These are phyloP conservation scores for Dictyostelium firmibasis DNA, from an alignment of 78 protist genomes.

Conservation along the genomic window DNA sequence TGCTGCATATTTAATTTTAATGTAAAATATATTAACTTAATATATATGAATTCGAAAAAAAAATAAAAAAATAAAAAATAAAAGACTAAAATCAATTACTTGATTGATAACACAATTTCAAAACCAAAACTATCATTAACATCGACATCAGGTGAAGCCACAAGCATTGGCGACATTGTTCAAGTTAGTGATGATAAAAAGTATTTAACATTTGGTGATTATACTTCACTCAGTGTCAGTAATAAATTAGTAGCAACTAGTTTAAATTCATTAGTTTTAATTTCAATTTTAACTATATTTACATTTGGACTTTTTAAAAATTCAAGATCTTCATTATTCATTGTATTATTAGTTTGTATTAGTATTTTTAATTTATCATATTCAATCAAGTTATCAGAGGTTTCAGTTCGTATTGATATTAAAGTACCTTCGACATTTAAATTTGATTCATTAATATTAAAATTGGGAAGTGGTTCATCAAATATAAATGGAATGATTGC, in stretches of 20 bases:
- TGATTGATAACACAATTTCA: not conserved
- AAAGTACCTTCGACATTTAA: conserved; percentile 5
- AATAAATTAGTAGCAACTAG: not conserved
- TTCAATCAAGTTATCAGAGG: not conserved
- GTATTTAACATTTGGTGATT: not conserved
- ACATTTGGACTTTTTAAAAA: not conserved
- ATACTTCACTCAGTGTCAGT: not conserved
- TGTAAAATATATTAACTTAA: no score
- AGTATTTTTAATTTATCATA: not conserved
- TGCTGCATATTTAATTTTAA: no score
- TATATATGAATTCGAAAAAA: no score
- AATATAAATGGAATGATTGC: not conserved
- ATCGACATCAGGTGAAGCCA: not conserved
- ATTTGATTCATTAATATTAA: not conserved
- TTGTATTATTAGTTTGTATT: not conserved
- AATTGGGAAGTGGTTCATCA: not conserved
- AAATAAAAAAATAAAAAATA: no score
- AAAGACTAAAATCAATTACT: not conserved
- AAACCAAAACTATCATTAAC: conserved; percentile 4
- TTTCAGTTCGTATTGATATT: conserved; percentile 36
- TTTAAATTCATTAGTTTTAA: not conserved
- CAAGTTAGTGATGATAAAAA: not conserved
- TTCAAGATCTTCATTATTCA: not conserved
- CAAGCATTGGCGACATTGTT: not conserved
- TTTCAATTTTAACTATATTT: not conserved